These are phyloP conservation scores for Wallacemonas sp. DNA, from an alignment of 208 protist species.

Conservation along the genomic window DNA sequence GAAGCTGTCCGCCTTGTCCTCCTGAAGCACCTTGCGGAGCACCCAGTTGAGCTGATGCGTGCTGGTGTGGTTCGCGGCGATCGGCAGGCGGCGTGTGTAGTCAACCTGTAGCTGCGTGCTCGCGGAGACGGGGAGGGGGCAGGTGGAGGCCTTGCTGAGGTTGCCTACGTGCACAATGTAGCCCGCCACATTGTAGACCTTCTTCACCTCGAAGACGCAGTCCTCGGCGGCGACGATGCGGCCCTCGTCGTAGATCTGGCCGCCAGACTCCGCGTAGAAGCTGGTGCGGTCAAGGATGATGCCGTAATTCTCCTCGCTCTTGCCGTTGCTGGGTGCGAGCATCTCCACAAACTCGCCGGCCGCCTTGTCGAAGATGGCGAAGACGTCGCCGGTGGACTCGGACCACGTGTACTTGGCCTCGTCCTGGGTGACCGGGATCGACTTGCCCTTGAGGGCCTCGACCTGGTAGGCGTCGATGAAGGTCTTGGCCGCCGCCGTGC, in stretches of 20 bases:
- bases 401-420: conserved; percentile 94
- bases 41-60: conserved; percentile 98
- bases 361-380: conserved; percentile 90
- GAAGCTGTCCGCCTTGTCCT: conserved; percentile 77
- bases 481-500: conserved; percentile 78
- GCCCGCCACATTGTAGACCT: conserved; percentile 94
- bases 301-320: conserved; percentile 73
- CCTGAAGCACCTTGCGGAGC: conserved; percentile 90
- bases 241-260: conserved; percentile 97
- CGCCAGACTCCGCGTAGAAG: conserved; percentile 98
- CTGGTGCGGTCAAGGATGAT: conserved; percentile 95
- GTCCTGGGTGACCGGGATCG: conserved; percentile 93
- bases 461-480: conserved; percentile 86
- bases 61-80: conserved; percentile 96
- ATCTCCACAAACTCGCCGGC: conserved; percentile 67
- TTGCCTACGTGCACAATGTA: conserved; percentile 97
- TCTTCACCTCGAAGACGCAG: conserved; percentile 87
- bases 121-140: conserved; percentile 69
- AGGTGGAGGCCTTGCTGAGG: conserved; percentile 61
- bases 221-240: conserved; percentile 75
- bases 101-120: conserved; percentile 88
- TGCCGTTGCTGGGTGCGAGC: conserved; percentile 43
- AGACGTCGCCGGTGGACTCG: conserved; percentile 69
- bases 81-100: conserved; percentile 76
- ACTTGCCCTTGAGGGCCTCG: conserved; percentile 75